Conservation (phyloP, 1,284 basidiomycete genomes). For the Leccinum pachyderme region DNA sequence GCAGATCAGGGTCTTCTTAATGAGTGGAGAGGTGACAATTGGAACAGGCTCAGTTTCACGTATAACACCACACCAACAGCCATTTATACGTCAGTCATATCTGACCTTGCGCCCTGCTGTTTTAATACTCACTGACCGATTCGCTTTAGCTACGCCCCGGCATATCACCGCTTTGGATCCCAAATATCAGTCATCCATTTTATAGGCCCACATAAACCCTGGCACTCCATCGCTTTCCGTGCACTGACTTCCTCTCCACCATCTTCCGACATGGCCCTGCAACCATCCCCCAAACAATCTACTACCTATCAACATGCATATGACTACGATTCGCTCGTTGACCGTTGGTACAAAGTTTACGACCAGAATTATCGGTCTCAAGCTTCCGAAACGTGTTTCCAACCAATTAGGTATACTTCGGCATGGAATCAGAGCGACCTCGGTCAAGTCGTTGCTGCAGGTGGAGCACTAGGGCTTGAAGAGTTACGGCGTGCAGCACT, state of each 20-base stretch:
- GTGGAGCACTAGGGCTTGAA: conserved; percentile 55
- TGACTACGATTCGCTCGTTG: conserved; percentile 76
- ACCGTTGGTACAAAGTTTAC: conserved; percentile 90
- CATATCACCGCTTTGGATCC: conserved; percentile 89
- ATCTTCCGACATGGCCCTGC: conserved; percentile 24
- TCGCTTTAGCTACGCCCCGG: conserved; percentile 81
- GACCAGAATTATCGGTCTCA: conserved; percentile 78
- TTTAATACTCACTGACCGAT: conserved; percentile 24
- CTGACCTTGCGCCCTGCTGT: conserved; percentile 20
- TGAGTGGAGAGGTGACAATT: conserved; percentile 85
- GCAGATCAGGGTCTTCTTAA: conserved; percentile 97
- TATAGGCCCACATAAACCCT: conserved; percentile 93
- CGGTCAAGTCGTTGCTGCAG: conserved; percentile 14
- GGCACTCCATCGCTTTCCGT: conserved; percentile 72
- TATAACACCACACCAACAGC: conserved; percentile 99
- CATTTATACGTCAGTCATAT: conserved; percentile 81
- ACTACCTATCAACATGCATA: conserved; percentile 51
- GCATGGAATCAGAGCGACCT: conserved; percentile 40
- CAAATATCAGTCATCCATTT: conserved; percentile 92
- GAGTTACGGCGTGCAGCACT: conserved; percentile 68
- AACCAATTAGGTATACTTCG: conserved; percentile 36
- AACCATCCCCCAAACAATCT: conserved; percentile 20
- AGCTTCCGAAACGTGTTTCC: conserved; percentile 49
- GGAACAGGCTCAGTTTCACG: conserved; percentile 91
- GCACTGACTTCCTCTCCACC: conserved; percentile 46